Base-by-base conservation (phyloP, 2,329 filamentous ascomycete genomes). In the Cytospora schulzeri region DNA sequence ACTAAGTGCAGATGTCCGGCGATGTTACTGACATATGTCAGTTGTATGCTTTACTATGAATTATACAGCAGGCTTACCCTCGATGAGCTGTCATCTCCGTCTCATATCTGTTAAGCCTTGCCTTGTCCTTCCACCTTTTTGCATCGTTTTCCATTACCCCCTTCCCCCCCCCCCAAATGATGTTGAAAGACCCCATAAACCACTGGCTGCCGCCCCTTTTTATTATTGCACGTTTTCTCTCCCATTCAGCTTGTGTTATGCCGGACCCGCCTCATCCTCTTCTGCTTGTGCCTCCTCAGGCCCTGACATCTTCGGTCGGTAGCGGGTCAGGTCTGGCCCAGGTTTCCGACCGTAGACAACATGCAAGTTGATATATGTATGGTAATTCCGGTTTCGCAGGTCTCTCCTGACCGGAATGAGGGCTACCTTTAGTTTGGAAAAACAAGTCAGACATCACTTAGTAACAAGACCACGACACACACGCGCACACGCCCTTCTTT, bases 301-400 rank as follows among this genome's bases (percentile, higher is more conserved):
- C 9, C 50, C 52, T 26, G 52, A 15, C 28, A 50, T 48, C 7
- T 51, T 64, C 14, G 50, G 52, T n/a, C 33, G 24, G 14, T 54
- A 60, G n/a, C 38, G 58, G 26, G 28, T 50, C 19, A 60, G 45
- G 7, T 45, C 64, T 8, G 59, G 29, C 1, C 67, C 62, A 1
- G 83, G 83, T 67, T 84, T 85, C 29, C 83, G 76, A 11, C 82
- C 83, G 70, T 78, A 80, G 0, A 85, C 80, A 7, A 85, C 79
- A 65, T 80, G 78, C n/a, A 83, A 73, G 29, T 77, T 77, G 66
- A 81, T 74, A 64, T 83, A 85, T 0, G 80, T 76, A 67, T 85
- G 83, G 14, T 83, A 77, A 11, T 73, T 73, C 3, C 75, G 73
- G 70, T 85, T 76, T 7, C 77, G 77, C 4, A 85, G 67, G 35